Evolutionary conservation across 176 grass and related monocot species (phyloP).

Genomic region (Hyparrhenia diplandra): DNA sequence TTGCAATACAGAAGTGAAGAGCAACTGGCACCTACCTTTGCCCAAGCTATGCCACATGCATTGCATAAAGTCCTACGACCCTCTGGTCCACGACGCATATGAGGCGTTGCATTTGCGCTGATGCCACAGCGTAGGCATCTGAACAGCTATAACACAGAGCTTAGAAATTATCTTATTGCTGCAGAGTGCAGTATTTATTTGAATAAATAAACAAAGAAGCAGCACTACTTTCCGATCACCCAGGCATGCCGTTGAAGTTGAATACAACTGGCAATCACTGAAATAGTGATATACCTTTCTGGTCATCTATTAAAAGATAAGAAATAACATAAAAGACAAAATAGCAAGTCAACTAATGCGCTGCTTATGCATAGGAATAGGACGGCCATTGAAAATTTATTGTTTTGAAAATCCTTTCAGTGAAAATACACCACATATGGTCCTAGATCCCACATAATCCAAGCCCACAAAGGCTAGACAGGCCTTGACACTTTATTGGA

Average conservation of each 20-base stretch:
- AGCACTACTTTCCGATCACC: neutral
- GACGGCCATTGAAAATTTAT: neutral
- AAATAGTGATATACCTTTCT: neutral
- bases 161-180: constrained; percentile 35
- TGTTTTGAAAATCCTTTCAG: neutral
- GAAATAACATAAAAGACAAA: neutral
- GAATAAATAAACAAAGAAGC: neutral
- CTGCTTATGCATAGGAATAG: neutral
- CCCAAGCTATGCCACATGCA: constrained; percentile 88
- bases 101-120: constrained; percentile 66
- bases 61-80: constrained; percentile 84
- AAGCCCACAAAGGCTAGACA: neutral
- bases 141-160: constrained; percentile 41
- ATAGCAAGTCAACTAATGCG: neutral
- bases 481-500: neutral
- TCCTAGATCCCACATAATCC: neutral
- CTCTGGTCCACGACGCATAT: constrained; percentile 75
- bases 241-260: neutral
- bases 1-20: neutral
- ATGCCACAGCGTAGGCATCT: constrained; percentile 86
- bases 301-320: neutral
- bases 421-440: neutral
- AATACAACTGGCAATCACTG: neutral
- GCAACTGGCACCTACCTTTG: constrained; percentile 47
- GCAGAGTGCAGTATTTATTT: neutral